A percentile compares a stretch with the other conserved stretches of the same genome.
phyloP scores from a whole-genome alignment of 2,329 filamentous ascomycete species.

The Diaporthe capsici region DNA sequence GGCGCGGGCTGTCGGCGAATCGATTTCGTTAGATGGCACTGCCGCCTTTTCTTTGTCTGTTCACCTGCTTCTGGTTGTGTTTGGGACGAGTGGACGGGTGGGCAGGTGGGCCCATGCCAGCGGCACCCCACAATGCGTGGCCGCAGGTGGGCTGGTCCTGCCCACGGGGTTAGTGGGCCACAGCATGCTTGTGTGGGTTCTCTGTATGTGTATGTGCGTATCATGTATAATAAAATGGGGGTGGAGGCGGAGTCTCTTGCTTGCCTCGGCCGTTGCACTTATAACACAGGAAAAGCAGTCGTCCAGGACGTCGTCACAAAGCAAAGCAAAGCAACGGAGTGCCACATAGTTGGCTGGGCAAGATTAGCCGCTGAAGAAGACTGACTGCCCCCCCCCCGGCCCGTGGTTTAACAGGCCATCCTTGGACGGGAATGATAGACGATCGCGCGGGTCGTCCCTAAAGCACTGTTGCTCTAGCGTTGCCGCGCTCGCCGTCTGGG shows the following conservation, averaged over 20 bases:
- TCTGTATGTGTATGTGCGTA: neutral
- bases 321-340: neutral
- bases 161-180: constrained; percentile 31
- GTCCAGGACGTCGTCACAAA: neutral
- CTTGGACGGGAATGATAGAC: constrained; percentile 39
- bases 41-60: neutral
- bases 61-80: constrained; percentile 1
- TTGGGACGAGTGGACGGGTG: neutral
- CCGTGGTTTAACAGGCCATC: constrained; percentile 33
- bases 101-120: neutral
- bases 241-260: neutral
- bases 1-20: constrained; percentile 25
- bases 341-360: constrained; percentile 20
- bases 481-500: constrained; percentile 37
- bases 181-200: constrained; percentile 9
- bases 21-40: constrained; percentile 6
- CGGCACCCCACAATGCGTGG: constrained; percentile 25
- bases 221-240: constrained; percentile 16
- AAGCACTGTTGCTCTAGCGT: constrained; percentile 16
- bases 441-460: constrained; percentile 36
- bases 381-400: neutral
- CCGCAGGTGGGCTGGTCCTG: constrained; percentile 19
- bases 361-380: constrained; percentile 38
- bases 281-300: neutral
- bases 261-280: constrained; percentile 26